phyloP scores from a whole-genome alignment of 495 filamentous ascomycete genomes.

The Neohortaea acidophila region DNA sequence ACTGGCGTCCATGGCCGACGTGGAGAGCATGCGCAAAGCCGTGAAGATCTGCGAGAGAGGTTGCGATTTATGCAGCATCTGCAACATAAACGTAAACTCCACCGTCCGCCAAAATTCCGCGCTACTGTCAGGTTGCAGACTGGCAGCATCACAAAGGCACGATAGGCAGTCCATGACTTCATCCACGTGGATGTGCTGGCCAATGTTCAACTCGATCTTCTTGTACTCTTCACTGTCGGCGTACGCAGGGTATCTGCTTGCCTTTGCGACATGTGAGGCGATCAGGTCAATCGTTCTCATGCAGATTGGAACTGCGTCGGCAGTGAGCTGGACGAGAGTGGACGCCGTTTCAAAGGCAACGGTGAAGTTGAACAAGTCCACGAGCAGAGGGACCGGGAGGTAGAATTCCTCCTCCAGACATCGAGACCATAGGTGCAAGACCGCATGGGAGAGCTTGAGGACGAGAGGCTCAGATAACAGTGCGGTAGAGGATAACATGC shows the following conservation, averaged over 20 bases:
- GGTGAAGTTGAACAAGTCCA: constrained; percentile 40
- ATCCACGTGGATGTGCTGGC: constrained; percentile 37
- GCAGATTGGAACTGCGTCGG: constrained; percentile 38
- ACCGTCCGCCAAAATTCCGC: constrained; percentile 45
- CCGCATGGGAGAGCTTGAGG: constrained; percentile 35
- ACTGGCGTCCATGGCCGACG: constrained; percentile 39
- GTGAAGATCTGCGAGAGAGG: constrained; percentile 42
- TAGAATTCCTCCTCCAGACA: constrained; percentile 45
- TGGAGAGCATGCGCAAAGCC: constrained; percentile 42
- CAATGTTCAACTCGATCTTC: constrained; percentile 36
- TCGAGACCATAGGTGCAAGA: constrained; percentile 46
- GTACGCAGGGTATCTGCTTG: constrained; percentile 13
- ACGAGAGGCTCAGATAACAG: constrained; percentile 32
- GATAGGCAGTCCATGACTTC: constrained; percentile 44
- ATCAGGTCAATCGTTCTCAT: constrained; percentile 22
- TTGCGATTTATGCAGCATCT: constrained; percentile 40
- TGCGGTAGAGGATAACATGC: constrained; percentile 25
- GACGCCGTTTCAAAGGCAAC: constrained; percentile 35
- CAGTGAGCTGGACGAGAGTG: constrained; percentile 34
- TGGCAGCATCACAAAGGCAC: constrained; percentile 37
- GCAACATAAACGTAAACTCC: constrained; percentile 46
- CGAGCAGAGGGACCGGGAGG: constrained; percentile 41
- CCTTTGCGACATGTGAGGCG: constrained; percentile 18
- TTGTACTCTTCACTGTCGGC: constrained; percentile 44
- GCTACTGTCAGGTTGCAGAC: constrained; percentile 29